Conservation (phyloP, 2,329 filamentous ascomycete species). For the Aspergillus japonicus region DNA sequence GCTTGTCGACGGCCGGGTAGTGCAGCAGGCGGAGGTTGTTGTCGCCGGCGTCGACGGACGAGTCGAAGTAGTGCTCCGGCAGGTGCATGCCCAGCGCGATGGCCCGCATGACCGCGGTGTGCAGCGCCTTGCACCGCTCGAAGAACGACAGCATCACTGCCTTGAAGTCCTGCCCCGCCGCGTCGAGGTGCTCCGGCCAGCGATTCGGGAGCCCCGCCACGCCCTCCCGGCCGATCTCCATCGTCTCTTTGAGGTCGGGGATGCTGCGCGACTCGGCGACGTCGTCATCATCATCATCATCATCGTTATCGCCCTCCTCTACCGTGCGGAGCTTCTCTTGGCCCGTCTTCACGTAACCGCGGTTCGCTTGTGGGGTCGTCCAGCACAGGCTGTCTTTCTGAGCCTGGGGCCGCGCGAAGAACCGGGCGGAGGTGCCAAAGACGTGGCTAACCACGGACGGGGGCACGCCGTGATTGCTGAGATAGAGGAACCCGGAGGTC, state of each 20-base stretch:
- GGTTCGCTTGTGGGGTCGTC: constrained; percentile 70
- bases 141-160: constrained; percentile 73
- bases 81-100: constrained; percentile 80
- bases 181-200: constrained; percentile 65
- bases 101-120: constrained; percentile 77
- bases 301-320: too few relatives aligned
- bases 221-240: constrained; percentile 63
- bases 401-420: constrained; percentile 64
- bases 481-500: constrained; percentile 83
- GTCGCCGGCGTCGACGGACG: constrained; percentile 67
- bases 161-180: constrained; percentile 62
- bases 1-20: constrained; percentile 67
- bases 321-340: constrained; percentile 69
- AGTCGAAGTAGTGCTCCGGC: constrained; percentile 71
- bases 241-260: constrained; percentile 56
- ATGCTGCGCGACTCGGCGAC: constrained; percentile 54
- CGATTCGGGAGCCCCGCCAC: constrained; percentile 67
- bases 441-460: constrained; percentile 57
- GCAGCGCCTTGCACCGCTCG: constrained; percentile 68
- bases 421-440: constrained; percentile 67
- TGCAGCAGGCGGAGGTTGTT: constrained; percentile 73
- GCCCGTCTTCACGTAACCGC: constrained; percentile 69
- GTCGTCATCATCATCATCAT: constrained; percentile 38
- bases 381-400: constrained; percentile 68
- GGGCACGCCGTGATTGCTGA: constrained; percentile 74